phyloP scores from a whole-genome alignment of 306 rosid genomes.

The Gynostemma pentaphyllum region DNA sequence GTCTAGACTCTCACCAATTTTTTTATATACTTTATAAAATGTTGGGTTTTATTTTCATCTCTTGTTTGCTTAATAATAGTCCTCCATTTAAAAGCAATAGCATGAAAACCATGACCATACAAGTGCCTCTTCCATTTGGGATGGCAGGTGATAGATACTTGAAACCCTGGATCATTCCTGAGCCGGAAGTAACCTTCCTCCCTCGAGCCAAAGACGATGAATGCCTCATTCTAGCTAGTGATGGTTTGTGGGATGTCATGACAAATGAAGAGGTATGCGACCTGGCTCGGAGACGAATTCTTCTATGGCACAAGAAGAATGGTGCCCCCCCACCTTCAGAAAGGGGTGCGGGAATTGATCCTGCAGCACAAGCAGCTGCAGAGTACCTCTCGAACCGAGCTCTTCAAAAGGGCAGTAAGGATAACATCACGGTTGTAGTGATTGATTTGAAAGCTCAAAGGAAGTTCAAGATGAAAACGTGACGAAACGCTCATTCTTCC shows the following conservation, averaged over 20 bases:
- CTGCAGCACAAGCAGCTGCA: constrained; percentile 90
- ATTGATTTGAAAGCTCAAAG: constrained; percentile 84
- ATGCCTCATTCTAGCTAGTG: constrained; percentile 81
- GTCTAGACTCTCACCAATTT: too few species aligned
- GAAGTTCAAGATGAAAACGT: constrained; percentile 66
- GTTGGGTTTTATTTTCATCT: neutral
- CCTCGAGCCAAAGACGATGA: constrained; percentile 70
- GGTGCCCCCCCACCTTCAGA: constrained; percentile 29
- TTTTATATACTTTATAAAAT: too few species aligned
- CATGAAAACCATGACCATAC: neutral
- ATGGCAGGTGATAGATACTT: constrained; percentile 81
- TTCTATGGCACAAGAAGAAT: constrained; percentile 78
- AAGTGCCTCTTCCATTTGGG: neutral
- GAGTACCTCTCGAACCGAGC: constrained; percentile 70
- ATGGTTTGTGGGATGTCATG: constrained; percentile 91
- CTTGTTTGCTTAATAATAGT: neutral
- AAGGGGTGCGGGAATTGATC: constrained; percentile 66
- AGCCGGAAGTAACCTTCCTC: constrained; percentile 71
- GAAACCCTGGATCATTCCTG: constrained; percentile 90
- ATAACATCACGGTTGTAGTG: constrained; percentile 71
- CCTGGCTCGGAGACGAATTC: constrained; percentile 62
- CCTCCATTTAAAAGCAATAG: neutral
- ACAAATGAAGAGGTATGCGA: constrained; percentile 76
- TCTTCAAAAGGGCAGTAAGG: constrained; percentile 79
- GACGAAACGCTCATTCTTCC: constrained; percentile 14